Percentiles rank a stretch among this genome's conserved stretches.
These are phyloP conservation scores for Ceratobasidium sp. DNA, from an alignment of 1,284 basidiomycete genomes.

Conservation along the genomic window DNA sequence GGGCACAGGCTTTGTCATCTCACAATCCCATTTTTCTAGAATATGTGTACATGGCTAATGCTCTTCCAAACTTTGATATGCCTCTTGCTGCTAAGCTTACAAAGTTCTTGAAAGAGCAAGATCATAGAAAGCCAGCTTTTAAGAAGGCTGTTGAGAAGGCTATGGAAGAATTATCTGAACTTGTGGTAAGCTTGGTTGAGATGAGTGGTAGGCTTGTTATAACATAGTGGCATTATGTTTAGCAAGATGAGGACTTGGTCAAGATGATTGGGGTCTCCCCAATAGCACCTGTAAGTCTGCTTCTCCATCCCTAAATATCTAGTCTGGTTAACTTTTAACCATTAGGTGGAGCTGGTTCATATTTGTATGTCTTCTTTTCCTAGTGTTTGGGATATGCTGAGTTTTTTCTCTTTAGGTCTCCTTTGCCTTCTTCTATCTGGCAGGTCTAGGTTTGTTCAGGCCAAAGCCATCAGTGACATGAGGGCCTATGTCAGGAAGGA, in stretches of 20 bases:
- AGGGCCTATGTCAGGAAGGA: neutral
- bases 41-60: slow-evolving; percentile 25
- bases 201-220: neutral
- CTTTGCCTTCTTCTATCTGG: slow-evolving; percentile 16
- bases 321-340: neutral
- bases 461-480: slow-evolving; percentile 16
- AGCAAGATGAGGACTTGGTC: neutral
- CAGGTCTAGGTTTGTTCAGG: neutral
- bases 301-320: neutral
- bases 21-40: neutral
- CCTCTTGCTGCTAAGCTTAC: slow-evolving; percentile 23
- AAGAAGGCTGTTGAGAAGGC: slow-evolving; percentile 30
- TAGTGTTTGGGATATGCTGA: neutral
- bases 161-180: neutral
- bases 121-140: slow-evolving; percentile 6
- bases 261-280: neutral
- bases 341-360: slow-evolving; percentile 27
- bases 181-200: slow-evolving; percentile 10
- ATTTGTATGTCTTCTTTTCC: neutral
- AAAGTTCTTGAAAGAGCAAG: slow-evolving; percentile 24
- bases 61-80: slow-evolving; percentile 24
- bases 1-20: neutral
- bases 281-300: slow-evolving; percentile 18
- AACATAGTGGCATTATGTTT: neutral
- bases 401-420: neutral